Evolutionary conservation across 345 rosid species (phyloP).

Genomic region (Trapa bicornis): DNA sequence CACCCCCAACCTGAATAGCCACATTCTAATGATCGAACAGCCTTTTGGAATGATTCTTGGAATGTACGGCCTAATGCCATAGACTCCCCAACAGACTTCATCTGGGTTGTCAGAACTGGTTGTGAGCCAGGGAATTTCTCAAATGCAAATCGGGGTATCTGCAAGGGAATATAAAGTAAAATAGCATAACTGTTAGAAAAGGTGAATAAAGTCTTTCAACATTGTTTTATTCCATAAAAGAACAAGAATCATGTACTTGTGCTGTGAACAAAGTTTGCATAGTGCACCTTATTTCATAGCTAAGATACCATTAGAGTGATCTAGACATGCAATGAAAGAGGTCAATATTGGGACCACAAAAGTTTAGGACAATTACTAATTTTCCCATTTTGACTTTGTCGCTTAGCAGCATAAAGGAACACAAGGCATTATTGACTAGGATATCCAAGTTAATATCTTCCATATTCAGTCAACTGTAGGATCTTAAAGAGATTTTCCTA

Average conservation of each 20-base stretch:
- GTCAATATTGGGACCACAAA: neutral
- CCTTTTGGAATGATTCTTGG: slow-evolving; percentile 97
- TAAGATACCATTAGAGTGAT: neutral
- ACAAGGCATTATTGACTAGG: neutral
- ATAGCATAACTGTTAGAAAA: neutral
- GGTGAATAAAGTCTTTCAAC: neutral
- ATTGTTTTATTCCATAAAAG: neutral
- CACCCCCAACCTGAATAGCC: slow-evolving; percentile 97
- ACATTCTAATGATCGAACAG: slow-evolving; percentile 68
- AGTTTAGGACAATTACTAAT: neutral
- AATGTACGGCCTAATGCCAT: slow-evolving; percentile 93
- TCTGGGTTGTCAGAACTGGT: slow-evolving; percentile 79
- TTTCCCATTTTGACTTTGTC: neutral
- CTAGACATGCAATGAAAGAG: neutral
- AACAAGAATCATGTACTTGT: no score
- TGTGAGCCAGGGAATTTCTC: slow-evolving; percentile 98
- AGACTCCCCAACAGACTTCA: slow-evolving; percentile 95
- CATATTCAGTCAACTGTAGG: neutral
- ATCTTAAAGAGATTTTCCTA: neutral
- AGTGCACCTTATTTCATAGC: neutral
- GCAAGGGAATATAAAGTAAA: slow-evolving; percentile 10
- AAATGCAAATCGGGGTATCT: slow-evolving; percentile 96
- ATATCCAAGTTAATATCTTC: neutral
- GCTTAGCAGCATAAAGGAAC: no score
- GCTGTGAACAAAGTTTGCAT: neutral